Conservation (phyloP, 768 basidiomycete species). For the Thelephora ganbajun region DNA sequence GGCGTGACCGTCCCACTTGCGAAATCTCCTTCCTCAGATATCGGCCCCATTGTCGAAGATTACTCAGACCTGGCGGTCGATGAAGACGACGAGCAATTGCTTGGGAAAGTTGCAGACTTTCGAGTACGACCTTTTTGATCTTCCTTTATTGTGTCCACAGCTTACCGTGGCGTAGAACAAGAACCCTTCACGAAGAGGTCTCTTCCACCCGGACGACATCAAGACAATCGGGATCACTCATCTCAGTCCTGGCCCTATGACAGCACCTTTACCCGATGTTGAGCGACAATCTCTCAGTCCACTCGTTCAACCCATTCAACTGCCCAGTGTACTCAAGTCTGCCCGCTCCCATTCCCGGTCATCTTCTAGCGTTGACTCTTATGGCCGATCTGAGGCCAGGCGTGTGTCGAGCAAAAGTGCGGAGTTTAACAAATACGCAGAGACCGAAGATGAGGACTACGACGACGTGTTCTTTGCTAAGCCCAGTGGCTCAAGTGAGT, state of each 20-base stretch:
- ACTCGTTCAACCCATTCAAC: slow-evolving; percentile 15
- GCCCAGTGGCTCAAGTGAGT: slow-evolving; percentile 48
- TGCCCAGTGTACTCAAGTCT: slow-evolving; percentile 13
- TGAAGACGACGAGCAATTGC: slow-evolving; percentile 56
- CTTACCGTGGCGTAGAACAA: slow-evolving; percentile 32
- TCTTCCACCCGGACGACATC: slow-evolving; percentile 86
- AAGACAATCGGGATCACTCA: slow-evolving; percentile 51
- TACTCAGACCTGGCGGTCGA: slow-evolving; percentile 81
- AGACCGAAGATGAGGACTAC: slow-evolving; percentile 85
- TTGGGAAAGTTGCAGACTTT: slow-evolving; percentile 74
- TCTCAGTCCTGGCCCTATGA: slow-evolving; percentile 41
- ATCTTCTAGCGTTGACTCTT: slow-evolving; percentile 36
- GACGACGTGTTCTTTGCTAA: slow-evolving; percentile 86
- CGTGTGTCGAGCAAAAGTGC: slow-evolving; percentile 32
- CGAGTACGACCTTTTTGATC: slow-evolving; percentile 33
- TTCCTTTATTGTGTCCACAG: not conserved
- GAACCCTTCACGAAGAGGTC: slow-evolving; percentile 54
- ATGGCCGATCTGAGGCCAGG: slow-evolving; percentile 53
- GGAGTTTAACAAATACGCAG: slow-evolving; percentile 77
- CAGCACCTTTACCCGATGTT: slow-evolving; percentile 52
- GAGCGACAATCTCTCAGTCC: slow-evolving; percentile 39
- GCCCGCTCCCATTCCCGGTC: slow-evolving; percentile 38
- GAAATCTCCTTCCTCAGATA: slow-evolving; percentile 45
- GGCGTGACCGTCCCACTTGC: slow-evolving; percentile 30
- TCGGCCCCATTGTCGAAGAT: slow-evolving; percentile 70